A percentile compares a stretch with the other conserved stretches of the same genome.
phyloP scores from a whole-genome alignment of 805 yeast genomes.

The Nakazawaea pomicola region DNA sequence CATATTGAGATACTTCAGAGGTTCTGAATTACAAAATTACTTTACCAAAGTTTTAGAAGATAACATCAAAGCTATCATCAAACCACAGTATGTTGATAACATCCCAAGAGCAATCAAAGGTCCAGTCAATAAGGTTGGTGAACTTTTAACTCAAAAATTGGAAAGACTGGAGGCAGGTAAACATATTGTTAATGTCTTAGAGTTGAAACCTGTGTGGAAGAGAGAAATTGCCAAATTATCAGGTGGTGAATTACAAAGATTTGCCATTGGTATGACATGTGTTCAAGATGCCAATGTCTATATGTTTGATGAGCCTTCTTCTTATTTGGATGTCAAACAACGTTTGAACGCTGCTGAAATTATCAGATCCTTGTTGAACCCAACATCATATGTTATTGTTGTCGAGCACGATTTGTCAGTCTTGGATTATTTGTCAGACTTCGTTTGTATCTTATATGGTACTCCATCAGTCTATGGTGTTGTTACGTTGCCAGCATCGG shows the following conservation, averaged over 20 bases:
- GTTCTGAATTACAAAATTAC: constrained; percentile 94
- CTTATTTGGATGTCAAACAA: constrained; percentile 97
- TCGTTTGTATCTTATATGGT: constrained; percentile 94
- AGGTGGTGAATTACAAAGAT: constrained; percentile 98
- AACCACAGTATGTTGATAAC: constrained; percentile 98
- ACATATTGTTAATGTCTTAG: constrained; percentile 62
- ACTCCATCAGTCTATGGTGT: constrained; percentile 99
- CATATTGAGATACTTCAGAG: constrained; percentile 86
- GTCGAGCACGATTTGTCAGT: constrained; percentile 99
- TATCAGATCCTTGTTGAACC: constrained; percentile 76
- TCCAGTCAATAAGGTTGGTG: constrained; percentile 81
- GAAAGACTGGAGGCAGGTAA: constrained; percentile 70
- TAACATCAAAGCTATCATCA: constrained; percentile 91
- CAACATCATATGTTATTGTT: constrained; percentile 83
- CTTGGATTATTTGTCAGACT: constrained; percentile 93
- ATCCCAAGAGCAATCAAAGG: constrained; percentile 95
- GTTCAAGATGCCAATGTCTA: constrained; percentile 92
- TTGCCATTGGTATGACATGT: constrained; percentile 96
- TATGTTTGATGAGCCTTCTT: constrained; percentile 99
- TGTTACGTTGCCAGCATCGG: constrained; percentile 93
- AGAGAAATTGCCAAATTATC: constrained; percentile 89
- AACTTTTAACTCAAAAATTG: constrained; percentile 67
- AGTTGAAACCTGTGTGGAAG: constrained; percentile 66
- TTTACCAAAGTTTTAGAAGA: constrained; percentile 93
- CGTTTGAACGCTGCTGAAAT: constrained; percentile 96